A percentile compares a stretch with the other conserved stretches of the same genome.
These are phyloP conservation scores for Paramecium sexaurelia DNA, from an alignment of 73 alveolate species.

Conservation along the genomic window DNA sequence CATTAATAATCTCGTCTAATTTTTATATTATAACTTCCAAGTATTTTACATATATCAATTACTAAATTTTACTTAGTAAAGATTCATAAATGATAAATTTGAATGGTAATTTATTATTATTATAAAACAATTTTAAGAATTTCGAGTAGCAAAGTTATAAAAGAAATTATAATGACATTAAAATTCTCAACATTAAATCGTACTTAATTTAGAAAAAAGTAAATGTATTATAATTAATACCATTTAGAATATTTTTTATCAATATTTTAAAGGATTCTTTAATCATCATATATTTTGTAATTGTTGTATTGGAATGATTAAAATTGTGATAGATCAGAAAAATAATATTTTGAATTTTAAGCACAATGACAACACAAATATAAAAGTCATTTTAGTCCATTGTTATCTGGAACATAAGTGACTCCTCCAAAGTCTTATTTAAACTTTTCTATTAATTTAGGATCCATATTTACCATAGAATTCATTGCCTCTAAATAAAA, in stretches of 20 bases:
- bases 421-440: background rate
- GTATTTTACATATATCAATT: too few species aligned
- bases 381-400: background rate
- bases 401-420: background rate
- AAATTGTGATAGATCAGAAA: too few species aligned
- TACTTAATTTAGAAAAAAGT: background rate
- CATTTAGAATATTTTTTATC: background rate
- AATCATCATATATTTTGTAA: too few species aligned
- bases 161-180: background rate
- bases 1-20: too few species aligned
- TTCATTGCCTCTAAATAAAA: background rate
- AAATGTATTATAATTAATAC: too few species aligned
- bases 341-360: too few species aligned
- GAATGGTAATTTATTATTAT: background rate
- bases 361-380: background rate
- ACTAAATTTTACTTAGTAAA: background rate
- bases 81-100: background rate
- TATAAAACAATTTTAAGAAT: slow-evolving; percentile 1
- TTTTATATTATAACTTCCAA: too few species aligned
- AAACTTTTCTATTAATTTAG: background rate
- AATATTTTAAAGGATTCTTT: too few species aligned
- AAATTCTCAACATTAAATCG: background rate
- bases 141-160: background rate
- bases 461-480: slow-evolving; percentile 39
- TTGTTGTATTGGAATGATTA: too few species aligned